These are phyloP conservation scores for Trichoderma aggressivum DNA, from an alignment of 2,329 filamentous ascomycete species.

Conservation along the genomic window DNA sequence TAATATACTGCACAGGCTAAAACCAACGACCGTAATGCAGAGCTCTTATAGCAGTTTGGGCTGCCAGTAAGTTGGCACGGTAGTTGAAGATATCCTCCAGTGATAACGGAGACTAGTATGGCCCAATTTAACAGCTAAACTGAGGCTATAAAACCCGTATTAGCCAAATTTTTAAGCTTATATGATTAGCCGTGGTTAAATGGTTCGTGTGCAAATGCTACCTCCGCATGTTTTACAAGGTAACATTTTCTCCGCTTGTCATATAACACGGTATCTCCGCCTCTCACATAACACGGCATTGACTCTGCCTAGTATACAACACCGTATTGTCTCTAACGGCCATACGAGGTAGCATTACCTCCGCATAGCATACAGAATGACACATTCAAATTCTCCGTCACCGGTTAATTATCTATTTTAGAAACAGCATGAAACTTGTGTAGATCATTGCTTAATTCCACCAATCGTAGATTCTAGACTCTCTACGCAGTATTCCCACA, in stretches of 20 bases:
- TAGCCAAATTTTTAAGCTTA: constrained; percentile 7
- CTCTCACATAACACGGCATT: neutral
- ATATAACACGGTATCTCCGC: neutral
- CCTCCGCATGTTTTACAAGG: neutral
- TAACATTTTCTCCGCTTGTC: neutral
- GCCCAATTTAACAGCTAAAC: neutral
- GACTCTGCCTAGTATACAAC: neutral
- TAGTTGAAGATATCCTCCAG: neutral
- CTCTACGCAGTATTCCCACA: neutral
- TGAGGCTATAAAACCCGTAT: neutral
- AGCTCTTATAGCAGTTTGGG: neutral
- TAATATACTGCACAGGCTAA: neutral
- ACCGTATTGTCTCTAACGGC: neutral
- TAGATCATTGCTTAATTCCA: neutral
- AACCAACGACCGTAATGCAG: neutral
- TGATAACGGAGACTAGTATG: neutral
- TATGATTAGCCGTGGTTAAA: constrained; percentile 1
- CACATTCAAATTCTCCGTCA: neutral
- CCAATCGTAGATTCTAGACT: neutral
- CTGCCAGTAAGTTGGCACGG: neutral
- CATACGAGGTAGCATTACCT: neutral
- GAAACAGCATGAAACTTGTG: neutral
- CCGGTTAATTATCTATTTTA: constrained; percentile 5
- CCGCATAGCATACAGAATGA: neutral
- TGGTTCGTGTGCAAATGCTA: neutral